phyloP scores from a whole-genome alignment of 2,329 filamentous ascomycete species.

The Venturia carpophila region DNA sequence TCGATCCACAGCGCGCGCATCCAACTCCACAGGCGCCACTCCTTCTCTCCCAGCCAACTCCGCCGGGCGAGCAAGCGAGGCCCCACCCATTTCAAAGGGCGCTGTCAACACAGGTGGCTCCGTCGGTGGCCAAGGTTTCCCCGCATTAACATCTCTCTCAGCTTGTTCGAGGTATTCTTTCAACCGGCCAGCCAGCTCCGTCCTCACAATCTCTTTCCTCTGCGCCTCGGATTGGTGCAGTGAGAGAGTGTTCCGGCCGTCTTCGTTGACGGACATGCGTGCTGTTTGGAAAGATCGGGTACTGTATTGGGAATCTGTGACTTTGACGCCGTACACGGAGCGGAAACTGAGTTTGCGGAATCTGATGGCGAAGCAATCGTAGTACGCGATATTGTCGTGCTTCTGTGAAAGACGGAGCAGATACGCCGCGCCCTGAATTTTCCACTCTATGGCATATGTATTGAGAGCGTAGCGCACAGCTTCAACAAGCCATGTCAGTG shows the following conservation, averaged over 20 bases:
- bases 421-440: constrained; percentile 22
- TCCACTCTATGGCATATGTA: constrained; percentile 25
- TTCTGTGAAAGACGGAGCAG: constrained; percentile 25
- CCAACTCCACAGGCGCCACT: neutral
- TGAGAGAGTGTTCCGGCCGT: neutral
- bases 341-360: constrained; percentile 17
- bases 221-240: neutral
- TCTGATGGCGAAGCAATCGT: constrained; percentile 18
- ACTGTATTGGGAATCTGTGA: constrained; percentile 11
- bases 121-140: constrained; percentile 14
- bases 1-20: neutral
- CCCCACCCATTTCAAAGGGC: constrained; percentile 9
- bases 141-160: constrained; percentile 9
- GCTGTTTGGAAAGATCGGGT: constrained; percentile 12
- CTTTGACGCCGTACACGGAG: constrained; percentile 15
- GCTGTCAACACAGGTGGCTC: neutral
- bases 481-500: constrained; percentile 26
- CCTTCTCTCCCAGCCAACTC: constrained; percentile 1
- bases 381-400: constrained; percentile 22
- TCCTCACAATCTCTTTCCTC: constrained; percentile 10
- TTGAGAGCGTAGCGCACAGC: constrained; percentile 24
- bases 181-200: constrained; percentile 13
- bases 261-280: neutral
- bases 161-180: constrained; percentile 15
- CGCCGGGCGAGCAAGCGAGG: neutral